Percentiles rank a stretch among this genome's conserved stretches.
These are phyloP conservation scores for Mucor piriformis DNA, from an alignment of 371 early-diverging fungal species.

Conservation along the genomic window DNA sequence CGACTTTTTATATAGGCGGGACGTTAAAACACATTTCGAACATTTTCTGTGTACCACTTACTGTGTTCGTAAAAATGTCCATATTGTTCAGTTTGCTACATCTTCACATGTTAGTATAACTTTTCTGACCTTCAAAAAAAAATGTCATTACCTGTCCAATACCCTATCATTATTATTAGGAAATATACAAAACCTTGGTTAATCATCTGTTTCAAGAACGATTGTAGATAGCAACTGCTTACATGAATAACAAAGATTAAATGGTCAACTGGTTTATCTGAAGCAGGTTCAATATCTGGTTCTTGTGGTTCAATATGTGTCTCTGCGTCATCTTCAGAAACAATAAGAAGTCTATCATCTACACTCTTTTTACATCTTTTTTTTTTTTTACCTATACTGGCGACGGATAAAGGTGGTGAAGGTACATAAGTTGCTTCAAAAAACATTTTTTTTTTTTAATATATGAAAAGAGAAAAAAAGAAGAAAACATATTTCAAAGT, in stretches of 20 bases:
- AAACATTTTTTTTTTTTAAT: constrained; percentile 32
- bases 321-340: background rate
- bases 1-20: constrained; percentile 26
- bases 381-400: constrained; percentile 16
- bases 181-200: background rate
- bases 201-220: background rate
- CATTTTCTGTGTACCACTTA: constrained; percentile 19
- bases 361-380: background rate
- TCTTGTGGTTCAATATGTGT: constrained; percentile 5
- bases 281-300: constrained; percentile 23
- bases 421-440: constrained; percentile 51
- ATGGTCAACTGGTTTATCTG: constrained; percentile 47
- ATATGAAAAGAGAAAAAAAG: constrained; percentile 3
- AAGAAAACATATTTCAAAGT: constrained; percentile 10
- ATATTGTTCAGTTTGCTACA: constrained; percentile 58
- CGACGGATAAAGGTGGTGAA: constrained; percentile 42
- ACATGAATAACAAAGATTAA: constrained; percentile 65
- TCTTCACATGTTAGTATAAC: constrained; percentile 14
- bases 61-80: constrained; percentile 62
- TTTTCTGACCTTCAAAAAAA: background rate
- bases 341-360: background rate
- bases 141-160: constrained; percentile 59
- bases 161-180: constrained; percentile 36
- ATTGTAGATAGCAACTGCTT: constrained; percentile 15
- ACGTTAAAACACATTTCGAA: background rate